Evolutionary conservation across 768 basidiomycete genomes (phyloP).

Genomic region (Boletus sensibilis): DNA sequence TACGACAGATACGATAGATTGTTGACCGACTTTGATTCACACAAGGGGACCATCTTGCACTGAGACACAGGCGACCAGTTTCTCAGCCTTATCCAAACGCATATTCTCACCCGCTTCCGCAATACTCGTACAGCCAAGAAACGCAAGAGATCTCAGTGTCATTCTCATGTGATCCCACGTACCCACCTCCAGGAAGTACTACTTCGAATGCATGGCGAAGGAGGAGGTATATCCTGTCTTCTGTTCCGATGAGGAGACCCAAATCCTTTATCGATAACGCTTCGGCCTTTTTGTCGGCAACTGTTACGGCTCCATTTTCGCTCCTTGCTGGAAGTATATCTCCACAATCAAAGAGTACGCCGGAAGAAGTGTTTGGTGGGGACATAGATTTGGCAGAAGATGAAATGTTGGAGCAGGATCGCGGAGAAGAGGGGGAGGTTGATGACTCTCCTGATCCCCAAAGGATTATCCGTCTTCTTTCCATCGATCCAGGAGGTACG

Average conservation of each 20-base stretch:
- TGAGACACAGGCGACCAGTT: conserved; percentile 75
- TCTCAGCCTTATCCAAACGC: conserved; percentile 76
- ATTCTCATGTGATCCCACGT: conserved; percentile 65
- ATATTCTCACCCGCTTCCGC: conserved; percentile 75
- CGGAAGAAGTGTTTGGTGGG: conserved; percentile 65
- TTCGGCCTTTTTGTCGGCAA: conserved; percentile 59
- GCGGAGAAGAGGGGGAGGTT: conserved; percentile 73
- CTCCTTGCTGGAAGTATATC: conserved; percentile 43
- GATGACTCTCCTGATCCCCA: conserved; percentile 65
- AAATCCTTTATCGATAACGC: conserved; percentile 72
- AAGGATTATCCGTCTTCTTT: conserved; percentile 56
- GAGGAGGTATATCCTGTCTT: conserved; percentile 60
- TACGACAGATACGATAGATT: not conserved
- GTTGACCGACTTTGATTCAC: conserved; percentile 8
- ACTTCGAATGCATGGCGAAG: conserved; percentile 52
- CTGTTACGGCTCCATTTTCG: conserved; percentile 58
- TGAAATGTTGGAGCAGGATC: conserved; percentile 76
- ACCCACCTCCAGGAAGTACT: conserved; percentile 40
- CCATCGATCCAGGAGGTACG: conserved; percentile 43
- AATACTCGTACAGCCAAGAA: conserved; percentile 55
- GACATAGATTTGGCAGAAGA: conserved; percentile 75
- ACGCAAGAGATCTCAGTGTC: conserved; percentile 59
- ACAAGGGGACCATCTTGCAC: conserved; percentile 61
- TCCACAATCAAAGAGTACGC: conserved; percentile 44
- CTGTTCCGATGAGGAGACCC: conserved; percentile 67